A percentile compares a stretch with the other conserved stretches of the same genome.
These are phyloP conservation scores for Theileria orientalis DNA, from an alignment of 169 alveolate species.

Conservation along the genomic window DNA sequence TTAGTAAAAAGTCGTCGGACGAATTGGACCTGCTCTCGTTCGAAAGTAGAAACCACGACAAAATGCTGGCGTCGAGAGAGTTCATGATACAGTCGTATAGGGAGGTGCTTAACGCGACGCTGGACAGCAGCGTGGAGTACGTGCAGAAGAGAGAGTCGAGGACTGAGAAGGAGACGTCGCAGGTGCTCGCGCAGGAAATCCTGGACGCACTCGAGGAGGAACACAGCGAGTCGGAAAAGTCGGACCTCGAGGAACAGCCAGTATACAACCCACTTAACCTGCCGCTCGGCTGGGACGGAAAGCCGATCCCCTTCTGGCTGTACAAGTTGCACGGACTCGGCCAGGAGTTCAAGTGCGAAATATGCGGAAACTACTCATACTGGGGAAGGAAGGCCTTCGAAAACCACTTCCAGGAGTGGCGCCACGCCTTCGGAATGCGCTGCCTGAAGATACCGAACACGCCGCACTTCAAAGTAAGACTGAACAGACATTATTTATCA, in stretches of 20 bases:
- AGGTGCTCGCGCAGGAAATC: conserved; percentile 41
- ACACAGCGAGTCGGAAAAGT: conserved; percentile 66
- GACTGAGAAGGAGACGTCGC: conserved; percentile 70
- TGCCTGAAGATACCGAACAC: conserved; percentile 99
- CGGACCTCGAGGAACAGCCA: conserved; percentile 88
- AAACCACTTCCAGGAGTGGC: conserved; percentile 97
- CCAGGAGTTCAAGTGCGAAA: conserved; percentile 97
- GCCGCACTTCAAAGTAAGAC: conserved; percentile 91
- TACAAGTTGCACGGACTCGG: conserved; percentile 98
- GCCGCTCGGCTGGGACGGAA: conserved; percentile 99
- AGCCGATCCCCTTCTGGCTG: conserved; percentile 99
- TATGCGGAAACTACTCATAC: conserved; percentile 98
- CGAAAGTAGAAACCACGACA: conserved; percentile 86
- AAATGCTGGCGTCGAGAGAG: conserved; percentile 67
- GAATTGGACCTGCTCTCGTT: conserved; percentile 78
- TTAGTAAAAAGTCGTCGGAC: conserved; percentile 74
- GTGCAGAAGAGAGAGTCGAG: conserved; percentile 74
- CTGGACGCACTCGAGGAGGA: conserved; percentile 57
- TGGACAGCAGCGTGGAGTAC: conserved; percentile 51
- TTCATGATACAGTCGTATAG: conserved; percentile 61
- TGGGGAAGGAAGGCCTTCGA: conserved; percentile 99
- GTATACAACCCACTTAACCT: conserved; percentile 95
- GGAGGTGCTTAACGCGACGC: conserved; percentile 16
- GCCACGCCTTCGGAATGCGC: conserved; percentile 99
- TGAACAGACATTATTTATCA: conserved; percentile 88